Evolutionary conservation across 306 rosid species (phyloP).

Genomic region (Myrica gale): DNA sequence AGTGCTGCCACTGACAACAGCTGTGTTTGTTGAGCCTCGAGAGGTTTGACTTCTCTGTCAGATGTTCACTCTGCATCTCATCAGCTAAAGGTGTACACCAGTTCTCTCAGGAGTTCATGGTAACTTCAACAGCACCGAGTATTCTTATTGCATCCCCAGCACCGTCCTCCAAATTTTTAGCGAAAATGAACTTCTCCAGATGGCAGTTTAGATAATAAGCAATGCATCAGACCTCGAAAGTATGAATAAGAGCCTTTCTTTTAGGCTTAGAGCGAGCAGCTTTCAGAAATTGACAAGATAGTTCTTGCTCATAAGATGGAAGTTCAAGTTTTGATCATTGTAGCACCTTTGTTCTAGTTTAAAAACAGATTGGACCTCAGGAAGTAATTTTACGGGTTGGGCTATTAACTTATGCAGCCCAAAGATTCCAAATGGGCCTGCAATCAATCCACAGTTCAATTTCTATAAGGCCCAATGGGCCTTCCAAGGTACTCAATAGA

Average conservation of each 20-base stretch:
- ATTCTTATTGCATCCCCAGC: not conserved
- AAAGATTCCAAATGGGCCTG: too few relatives aligned
- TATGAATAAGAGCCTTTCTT: not conserved
- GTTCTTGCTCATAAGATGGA: not conserved
- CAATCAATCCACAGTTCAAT: too few relatives aligned
- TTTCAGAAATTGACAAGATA: too few relatives aligned
- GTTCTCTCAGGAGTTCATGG: not conserved
- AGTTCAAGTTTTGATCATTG: not conserved
- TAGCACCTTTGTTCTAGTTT: not conserved
- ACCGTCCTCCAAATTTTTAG: not conserved
- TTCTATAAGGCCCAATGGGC: too few relatives aligned
- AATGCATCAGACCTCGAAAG: not conserved
- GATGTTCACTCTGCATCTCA: not conserved
- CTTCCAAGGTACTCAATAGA: too few relatives aligned
- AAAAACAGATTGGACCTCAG: too few relatives aligned
- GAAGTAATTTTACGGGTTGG: too few relatives aligned
- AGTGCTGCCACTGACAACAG: slow-evolving; percentile 67
- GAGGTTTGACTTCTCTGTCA: slow-evolving; percentile 19
- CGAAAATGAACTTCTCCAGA: not conserved
- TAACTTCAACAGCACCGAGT: not conserved
- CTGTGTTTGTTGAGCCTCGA: slow-evolving; percentile 77
- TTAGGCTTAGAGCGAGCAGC: not conserved
- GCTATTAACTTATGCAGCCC: too few relatives aligned
- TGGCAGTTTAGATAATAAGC: not conserved
- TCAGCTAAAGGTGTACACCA: not conserved